These are phyloP conservation scores for Coemansia sp. DNA, from an alignment of 192 early-diverging fungal species.

Conservation along the genomic window DNA sequence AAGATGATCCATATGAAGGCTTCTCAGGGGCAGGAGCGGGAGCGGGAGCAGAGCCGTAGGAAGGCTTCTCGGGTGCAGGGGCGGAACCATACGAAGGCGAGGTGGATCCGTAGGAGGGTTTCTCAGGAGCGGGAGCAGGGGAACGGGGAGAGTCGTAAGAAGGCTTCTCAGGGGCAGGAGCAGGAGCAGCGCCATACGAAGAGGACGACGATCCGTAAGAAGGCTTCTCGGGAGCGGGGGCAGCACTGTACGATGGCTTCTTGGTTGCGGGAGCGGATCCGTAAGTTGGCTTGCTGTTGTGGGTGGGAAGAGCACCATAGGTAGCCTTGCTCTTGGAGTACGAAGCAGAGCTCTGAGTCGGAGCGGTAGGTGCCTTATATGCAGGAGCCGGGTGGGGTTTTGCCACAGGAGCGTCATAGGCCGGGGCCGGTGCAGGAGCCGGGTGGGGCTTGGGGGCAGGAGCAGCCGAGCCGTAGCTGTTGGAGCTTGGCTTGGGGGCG, in stretches of 20 bases:
- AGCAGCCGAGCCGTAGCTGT: neutral
- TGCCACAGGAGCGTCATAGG: neutral
- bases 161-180: slow-evolving; percentile 16
- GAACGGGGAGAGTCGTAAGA: neutral
- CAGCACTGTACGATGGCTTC: slow-evolving; percentile 14
- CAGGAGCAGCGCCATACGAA: slow-evolving; percentile 9
- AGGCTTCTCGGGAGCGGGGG: slow-evolving; percentile 11
- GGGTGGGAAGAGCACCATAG: neutral
- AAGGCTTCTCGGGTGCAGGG: slow-evolving; percentile 6
- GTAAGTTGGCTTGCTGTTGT: slow-evolving; percentile 2
- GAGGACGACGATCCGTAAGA: slow-evolving; percentile 7
- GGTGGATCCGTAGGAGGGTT: neutral
- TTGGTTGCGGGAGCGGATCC: neutral
- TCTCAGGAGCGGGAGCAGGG: slow-evolving; percentile 18
- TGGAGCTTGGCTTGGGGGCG: slow-evolving; percentile 2
- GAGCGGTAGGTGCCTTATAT: neutral
- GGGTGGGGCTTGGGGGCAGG: slow-evolving; percentile 3
- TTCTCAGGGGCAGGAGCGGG: too few relatives aligned
- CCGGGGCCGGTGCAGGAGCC: slow-evolving; percentile 10
- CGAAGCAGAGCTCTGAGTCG: neutral
- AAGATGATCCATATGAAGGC: neutral
- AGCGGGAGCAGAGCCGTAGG: neutral
- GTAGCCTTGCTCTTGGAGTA: slow-evolving; percentile 3
- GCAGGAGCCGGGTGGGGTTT: slow-evolving; percentile 11
- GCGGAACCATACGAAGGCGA: neutral